Evolutionary conservation across 2,329 filamentous ascomycete species (phyloP).

Genomic region (Fusarium napiforme): DNA sequence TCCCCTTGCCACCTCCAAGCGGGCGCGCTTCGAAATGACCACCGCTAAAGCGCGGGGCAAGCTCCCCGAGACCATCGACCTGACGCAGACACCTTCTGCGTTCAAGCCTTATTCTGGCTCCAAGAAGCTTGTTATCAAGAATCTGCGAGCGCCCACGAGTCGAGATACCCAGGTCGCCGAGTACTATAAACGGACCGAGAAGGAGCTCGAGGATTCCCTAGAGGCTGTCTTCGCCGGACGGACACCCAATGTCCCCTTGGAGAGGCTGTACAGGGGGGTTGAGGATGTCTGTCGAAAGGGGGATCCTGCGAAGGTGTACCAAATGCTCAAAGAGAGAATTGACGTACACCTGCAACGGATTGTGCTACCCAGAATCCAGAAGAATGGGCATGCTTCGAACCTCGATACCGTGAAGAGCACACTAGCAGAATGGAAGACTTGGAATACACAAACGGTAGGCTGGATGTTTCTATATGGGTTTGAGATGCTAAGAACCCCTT

Average conservation of each 20-base stretch:
- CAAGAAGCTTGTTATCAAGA: constrained; percentile 93
- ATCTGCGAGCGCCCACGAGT: constrained; percentile 74
- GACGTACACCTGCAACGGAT: constrained; percentile 72
- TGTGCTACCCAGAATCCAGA: constrained; percentile 66
- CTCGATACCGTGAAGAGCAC: constrained; percentile 71
- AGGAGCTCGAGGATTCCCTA: constrained; percentile 78
- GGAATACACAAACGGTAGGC: constrained; percentile 80
- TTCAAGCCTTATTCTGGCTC: constrained; percentile 82
- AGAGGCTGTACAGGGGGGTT: constrained; percentile 88
- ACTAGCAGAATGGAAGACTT: constrained; percentile 74
- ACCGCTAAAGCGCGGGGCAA: constrained; percentile 54
- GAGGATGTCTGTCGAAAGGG: constrained; percentile 91
- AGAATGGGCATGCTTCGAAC: constrained; percentile 62
- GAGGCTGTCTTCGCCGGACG: constrained; percentile 75
- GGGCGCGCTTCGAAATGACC: constrained; percentile 50
- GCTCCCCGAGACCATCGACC: constrained; percentile 52
- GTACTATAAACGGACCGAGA: constrained; percentile 82
- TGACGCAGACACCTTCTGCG: constrained; percentile 50
- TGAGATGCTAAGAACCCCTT: constrained; percentile 16
- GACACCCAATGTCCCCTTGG: constrained; percentile 77
- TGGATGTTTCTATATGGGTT: neutral
- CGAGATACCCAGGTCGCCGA: constrained; percentile 70
- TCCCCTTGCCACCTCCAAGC: constrained; percentile 45
- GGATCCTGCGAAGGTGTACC: constrained; percentile 74
- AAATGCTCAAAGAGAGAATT: constrained; percentile 72